These are phyloP conservation scores for Pseudogymnoascus sp. DNA, from an alignment of 2,329 filamentous ascomycete species.

Conservation along the genomic window DNA sequence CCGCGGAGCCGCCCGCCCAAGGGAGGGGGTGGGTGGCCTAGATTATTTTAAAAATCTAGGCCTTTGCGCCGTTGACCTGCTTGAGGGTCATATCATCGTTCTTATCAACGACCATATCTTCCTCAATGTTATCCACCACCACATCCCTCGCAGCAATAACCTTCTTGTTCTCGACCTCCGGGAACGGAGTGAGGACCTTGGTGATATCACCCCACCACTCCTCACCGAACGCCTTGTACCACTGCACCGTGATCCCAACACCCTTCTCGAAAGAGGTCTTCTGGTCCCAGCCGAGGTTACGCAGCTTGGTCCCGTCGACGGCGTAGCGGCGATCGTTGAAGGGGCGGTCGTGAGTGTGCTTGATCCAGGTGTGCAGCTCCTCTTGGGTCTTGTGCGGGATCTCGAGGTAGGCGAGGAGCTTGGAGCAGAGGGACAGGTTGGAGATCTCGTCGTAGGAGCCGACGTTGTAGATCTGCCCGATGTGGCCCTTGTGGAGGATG, in stretches of 20 bases:
- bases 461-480: conserved; percentile 78
- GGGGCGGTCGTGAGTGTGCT: conserved; percentile 70
- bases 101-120: conserved; percentile 27
- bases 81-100: conserved; percentile 25
- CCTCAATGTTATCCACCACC: conserved; percentile 14
- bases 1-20: background rate
- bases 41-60: background rate
- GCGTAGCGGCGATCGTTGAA: conserved; percentile 73
- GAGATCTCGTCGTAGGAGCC: conserved; percentile 72
- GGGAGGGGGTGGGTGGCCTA: background rate
- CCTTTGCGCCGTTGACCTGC: background rate
- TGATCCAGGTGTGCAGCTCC: conserved; percentile 58
- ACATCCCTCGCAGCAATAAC: conserved; percentile 41
- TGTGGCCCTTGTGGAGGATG: conserved; percentile 68
- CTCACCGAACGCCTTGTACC: conserved; percentile 62
- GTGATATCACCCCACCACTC: conserved; percentile 68
- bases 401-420: conserved; percentile 57
- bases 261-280: conserved; percentile 60
- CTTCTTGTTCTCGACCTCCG: conserved; percentile 50
- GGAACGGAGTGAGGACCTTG: conserved; percentile 63
- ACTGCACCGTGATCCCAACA: conserved; percentile 58
- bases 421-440: conserved; percentile 62
- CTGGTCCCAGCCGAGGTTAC: conserved; percentile 63
- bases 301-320: conserved; percentile 63
- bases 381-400: conserved; percentile 45